Base-by-base conservation (phyloP, 441 rosid genomes). In the Sinapis alba region DNA sequence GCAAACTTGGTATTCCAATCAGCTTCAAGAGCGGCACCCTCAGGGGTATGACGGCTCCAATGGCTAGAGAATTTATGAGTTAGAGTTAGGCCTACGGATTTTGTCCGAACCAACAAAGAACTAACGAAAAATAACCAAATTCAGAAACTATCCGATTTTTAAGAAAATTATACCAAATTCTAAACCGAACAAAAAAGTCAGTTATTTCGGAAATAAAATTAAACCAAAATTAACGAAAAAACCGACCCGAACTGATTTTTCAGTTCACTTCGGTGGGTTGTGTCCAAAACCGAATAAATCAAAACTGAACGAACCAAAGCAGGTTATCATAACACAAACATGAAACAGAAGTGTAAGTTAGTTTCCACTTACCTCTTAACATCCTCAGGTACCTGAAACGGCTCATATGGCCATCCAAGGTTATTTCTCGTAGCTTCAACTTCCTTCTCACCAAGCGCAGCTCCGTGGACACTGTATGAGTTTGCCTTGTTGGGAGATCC, bases 1-100 rank as follows among this genome's bases (percentile, higher is more conserved):
- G 97, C 88, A 76, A 90, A 94, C 84, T 88, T 94, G 32, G 97
- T 84, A 65, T 83, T 94, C 98, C 98, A 96, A 71, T 88, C 96
- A 43, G 96, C 87, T 87, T 96, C 99, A 71, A 90, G 79, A 65
- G 93, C 65, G 73, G 95, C 89, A 20, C 99, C 99, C 16, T 60
- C 80, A 6, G 91, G 75, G 36, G 45, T 69, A 68, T 96, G 99
- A 78, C 98, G 98, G 73, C 94, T 89, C 99, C 98, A 96, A 72
- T 94, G 99, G 82, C 99, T 96, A 81, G 63, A 59, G 61, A 41
- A 75, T 24, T 58, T 58, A 58, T 12, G 16, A 26, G 7, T 12
- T 2, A n/a, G n/a, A n/a, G n/a, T n/a, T n/a, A n/a, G n/a, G n/a
- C n/a, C n/a, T n/a, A n/a, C n/a, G n/a, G n/a, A n/a, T n/a, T n/a